A percentile compares a stretch with the other conserved stretches of the same genome.
These are phyloP conservation scores for Lachnellula willkommii DNA, from an alignment of 2,329 filamentous ascomycete species.

Conservation along the genomic window DNA sequence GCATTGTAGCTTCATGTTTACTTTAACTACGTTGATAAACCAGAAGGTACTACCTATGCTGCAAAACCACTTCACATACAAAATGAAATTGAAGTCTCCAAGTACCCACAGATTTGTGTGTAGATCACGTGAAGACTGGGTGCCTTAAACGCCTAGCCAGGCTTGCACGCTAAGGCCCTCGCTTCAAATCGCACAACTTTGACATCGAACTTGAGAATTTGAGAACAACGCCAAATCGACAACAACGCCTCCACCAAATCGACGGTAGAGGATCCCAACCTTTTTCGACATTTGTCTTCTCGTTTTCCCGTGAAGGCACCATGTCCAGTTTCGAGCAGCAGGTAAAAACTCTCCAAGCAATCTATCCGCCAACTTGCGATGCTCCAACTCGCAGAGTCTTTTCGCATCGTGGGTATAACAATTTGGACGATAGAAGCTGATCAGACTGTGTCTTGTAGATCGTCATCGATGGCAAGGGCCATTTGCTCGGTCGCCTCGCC, in stretches of 20 bases:
- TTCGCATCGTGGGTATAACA: slow-evolving; percentile 1
- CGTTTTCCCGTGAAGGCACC: slow-evolving; percentile 37
- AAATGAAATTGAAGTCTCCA: too few relatives aligned
- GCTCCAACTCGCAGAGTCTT: neutral
- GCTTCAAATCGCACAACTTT: slow-evolving; percentile 6
- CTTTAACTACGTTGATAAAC: too few relatives aligned
- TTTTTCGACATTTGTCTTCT: slow-evolving; percentile 33
- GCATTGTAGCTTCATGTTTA: too few relatives aligned
- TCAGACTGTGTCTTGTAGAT: slow-evolving; percentile 53
- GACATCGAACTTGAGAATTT: slow-evolving; percentile 13
- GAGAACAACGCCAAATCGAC: slow-evolving; percentile 30
- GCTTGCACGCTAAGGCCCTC: slow-evolving; percentile 1
- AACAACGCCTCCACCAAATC: slow-evolving; percentile 31
- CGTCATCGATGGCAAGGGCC: slow-evolving; percentile 99
- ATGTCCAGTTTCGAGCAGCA: slow-evolving; percentile 68
- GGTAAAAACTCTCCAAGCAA: slow-evolving; percentile 47
- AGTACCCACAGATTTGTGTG: too few relatives aligned
- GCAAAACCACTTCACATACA: too few relatives aligned
- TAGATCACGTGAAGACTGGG: too few relatives aligned
- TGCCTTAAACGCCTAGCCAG: too few relatives aligned
- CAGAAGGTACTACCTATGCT: too few relatives aligned
- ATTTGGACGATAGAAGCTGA: slow-evolving; percentile 25
- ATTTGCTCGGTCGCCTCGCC: slow-evolving; percentile 98
- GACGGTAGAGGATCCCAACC: slow-evolving; percentile 33
- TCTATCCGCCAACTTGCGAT: neutral